Evolutionary conservation across 2,329 filamentous ascomycete genomes (phyloP).

Genomic region (Parascedosporium putredinis): DNA sequence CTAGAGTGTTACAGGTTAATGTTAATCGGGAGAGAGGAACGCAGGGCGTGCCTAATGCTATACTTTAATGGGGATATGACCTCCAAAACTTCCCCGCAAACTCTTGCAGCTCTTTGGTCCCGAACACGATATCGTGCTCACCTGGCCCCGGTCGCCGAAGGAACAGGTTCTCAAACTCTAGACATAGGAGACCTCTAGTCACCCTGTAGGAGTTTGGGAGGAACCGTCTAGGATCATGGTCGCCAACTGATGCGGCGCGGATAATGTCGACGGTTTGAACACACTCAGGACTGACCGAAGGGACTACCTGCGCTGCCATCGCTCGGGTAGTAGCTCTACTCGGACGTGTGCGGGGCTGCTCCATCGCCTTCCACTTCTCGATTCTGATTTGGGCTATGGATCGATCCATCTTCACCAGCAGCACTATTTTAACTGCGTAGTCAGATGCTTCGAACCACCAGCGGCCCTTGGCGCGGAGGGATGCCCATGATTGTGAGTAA

Average conservation of each 20-base stretch:
- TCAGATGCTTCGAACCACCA: neutral
- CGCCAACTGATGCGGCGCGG: neutral
- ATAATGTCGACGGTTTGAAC: neutral
- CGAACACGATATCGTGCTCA: no score
- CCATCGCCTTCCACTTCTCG: neutral
- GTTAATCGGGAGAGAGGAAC: no score
- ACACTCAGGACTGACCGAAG: neutral
- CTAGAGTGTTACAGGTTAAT: no score
- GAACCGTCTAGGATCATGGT: neutral
- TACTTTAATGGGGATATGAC: no score
- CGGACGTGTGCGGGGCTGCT: neutral
- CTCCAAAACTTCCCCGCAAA: no score
- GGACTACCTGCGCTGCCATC: neutral
- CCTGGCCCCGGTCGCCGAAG: neutral
- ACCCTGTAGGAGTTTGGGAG: neutral
- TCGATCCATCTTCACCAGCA: neutral
- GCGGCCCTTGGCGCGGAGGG: no score
- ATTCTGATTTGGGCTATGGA: neutral
- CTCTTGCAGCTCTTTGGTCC: no score
- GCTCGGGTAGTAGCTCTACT: neutral
- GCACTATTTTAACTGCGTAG: neutral
- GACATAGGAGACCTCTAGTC: neutral
- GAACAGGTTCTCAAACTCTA: neutral
- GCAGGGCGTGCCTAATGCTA: no score
- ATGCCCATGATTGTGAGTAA: neutral